Conservation (phyloP, 257 asterid species). For the Nicotiana knightiana region DNA sequence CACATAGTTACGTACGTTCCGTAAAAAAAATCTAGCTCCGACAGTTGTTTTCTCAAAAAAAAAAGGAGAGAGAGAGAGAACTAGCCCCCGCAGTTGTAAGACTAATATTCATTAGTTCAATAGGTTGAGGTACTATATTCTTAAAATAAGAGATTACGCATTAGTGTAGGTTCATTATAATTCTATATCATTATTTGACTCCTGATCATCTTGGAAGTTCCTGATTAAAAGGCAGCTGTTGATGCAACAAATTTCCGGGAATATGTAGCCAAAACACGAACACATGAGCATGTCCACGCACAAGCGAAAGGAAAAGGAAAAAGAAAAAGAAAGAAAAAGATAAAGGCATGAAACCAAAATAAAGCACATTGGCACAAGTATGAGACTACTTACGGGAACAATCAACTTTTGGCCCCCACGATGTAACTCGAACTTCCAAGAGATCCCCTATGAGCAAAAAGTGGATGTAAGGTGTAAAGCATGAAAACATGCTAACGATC, state of each 20-base stretch:
- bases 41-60: no score
- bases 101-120: background rate
- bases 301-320: conserved; percentile 11
- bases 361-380: conserved; percentile 8
- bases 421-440: conserved; percentile 88
- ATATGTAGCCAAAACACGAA: background rate
- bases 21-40: background rate
- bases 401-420: conserved; percentile 87
- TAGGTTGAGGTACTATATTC: background rate
- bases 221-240: background rate
- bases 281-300: background rate
- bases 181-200: background rate
- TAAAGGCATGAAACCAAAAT: background rate
- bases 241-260: background rate
- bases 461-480: conserved; percentile 6
- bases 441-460: conserved; percentile 50
- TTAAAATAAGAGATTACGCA: background rate
- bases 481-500: background rate
- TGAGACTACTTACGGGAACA: conserved; percentile 76
- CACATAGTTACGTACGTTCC: background rate
- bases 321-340: background rate
- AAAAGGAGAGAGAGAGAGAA: no score
- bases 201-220: background rate
- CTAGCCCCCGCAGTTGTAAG: background rate
- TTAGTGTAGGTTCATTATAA: background rate